These are phyloP conservation scores for Rhodosporidiobolus sp. DNA, from an alignment of 768 basidiomycete genomes.

Conservation along the genomic window DNA sequence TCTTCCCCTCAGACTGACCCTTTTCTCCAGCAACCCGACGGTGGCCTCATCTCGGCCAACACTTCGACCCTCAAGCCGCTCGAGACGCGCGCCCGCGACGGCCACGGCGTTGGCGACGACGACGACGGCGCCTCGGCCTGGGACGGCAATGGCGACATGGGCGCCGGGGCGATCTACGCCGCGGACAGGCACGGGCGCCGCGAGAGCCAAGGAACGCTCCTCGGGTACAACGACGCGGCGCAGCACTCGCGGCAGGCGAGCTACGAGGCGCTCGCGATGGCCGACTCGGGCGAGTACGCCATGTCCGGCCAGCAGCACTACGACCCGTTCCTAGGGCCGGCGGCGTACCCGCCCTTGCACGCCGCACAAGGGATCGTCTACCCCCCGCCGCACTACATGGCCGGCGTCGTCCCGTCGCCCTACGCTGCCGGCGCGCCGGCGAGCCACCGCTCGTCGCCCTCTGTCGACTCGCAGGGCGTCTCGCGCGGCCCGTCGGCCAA, in stretches of 20 bases:
- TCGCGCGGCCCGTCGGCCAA: neutral
- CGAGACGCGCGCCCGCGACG: slow-evolving; percentile 36
- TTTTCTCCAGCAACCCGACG: slow-evolving; percentile 25
- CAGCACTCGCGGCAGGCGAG: slow-evolving; percentile 10
- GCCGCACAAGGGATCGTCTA: neutral
- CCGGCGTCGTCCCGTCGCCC: neutral
- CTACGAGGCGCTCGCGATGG: slow-evolving; percentile 25
- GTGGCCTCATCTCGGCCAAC: slow-evolving; percentile 11
- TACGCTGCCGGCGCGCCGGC: neutral
- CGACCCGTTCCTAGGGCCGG: slow-evolving; percentile 37
- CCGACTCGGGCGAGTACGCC: slow-evolving; percentile 19
- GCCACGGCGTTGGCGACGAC: slow-evolving; percentile 37
- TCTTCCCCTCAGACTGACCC: neutral
- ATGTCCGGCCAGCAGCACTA: slow-evolving; percentile 11
- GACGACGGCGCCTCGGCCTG: slow-evolving; percentile 17
- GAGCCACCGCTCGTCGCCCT: too few relatives aligned
- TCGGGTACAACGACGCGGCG: slow-evolving; percentile 8
- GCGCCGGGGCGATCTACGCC: slow-evolving; percentile 1
- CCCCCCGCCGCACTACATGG: slow-evolving; percentile 14
- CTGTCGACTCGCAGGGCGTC: too few relatives aligned
- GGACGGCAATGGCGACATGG: slow-evolving; percentile 13
- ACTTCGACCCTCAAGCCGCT: slow-evolving; percentile 41
- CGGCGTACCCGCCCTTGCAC: slow-evolving; percentile 21
- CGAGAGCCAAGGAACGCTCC: slow-evolving; percentile 8
- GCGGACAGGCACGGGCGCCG: slow-evolving; percentile 10